Base-by-base conservation (phyloP, 2,329 filamentous ascomycete genomes). In the Emericellopsis atlantica region DNA sequence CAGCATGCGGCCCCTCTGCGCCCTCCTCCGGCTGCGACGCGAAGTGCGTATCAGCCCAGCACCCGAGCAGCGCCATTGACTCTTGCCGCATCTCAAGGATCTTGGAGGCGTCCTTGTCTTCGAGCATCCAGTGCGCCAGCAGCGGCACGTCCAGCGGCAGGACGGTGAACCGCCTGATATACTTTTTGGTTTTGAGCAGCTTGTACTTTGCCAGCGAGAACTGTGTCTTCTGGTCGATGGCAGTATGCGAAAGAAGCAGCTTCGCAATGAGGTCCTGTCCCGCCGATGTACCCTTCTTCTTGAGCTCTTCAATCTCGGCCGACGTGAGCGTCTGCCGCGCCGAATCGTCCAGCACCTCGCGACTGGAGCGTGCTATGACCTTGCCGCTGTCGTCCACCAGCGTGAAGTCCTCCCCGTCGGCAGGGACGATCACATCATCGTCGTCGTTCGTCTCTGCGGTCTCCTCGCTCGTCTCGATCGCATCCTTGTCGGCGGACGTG, bases 131-230 rank as follows among this genome's bases (percentile, higher is more conserved):
- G 49, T 87, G 76, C 16, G 79, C 78, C 46, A 96, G 66, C 47
- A 78, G 72, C 1, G 79, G 72, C 12, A 93, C 78, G 54, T 95
- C 88, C 49, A 96, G 64, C 1, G 90, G 90, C 40, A 94, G 60
- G 2, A 92, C 76, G 0, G 84, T 86, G 54, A 98, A 96, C 11
- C 88, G 73, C 52, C 84, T 81, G 47, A 96, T 74, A 57, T 94
- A 96, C 62, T 98, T 98, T 57, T 81, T 89, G 48, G 85, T 83
- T 66, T 98, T 98, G 36, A 94, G 72, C 15, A 96, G 67, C 54
- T 92, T 95, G 62, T 98, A 98, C 60, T 98, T 98, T 35, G 90
- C 89, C 43, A 95, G 68, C 3, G 88, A 93, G 54, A 93, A 98
- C 1, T 79, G 73, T 0, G 92, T 96, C 70, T 98, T 98, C 64